Conservation (phyloP, 2,329 filamentous ascomycete genomes). For the Fusarium nodosum region DNA sequence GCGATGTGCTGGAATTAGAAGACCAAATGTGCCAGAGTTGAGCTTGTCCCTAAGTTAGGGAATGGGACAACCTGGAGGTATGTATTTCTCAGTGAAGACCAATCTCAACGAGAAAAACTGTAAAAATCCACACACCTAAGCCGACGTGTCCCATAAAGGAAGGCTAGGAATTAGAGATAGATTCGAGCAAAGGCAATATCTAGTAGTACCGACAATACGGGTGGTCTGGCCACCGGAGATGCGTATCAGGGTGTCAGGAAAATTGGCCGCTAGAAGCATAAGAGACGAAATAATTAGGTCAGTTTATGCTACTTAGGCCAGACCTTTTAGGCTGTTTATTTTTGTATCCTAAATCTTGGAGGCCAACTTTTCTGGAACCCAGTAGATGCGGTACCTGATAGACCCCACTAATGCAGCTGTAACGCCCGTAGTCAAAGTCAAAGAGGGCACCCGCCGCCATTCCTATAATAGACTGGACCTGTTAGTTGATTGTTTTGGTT, state of each 20-base stretch:
- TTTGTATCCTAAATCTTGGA: too few relatives aligned
- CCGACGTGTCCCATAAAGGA: background rate
- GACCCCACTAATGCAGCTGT: constrained; percentile 33
- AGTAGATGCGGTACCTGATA: constrained; percentile 34
- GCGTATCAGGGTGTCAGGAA: too few relatives aligned
- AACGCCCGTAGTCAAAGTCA: constrained; percentile 29
- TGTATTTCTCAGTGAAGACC: background rate
- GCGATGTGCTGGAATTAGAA: constrained; percentile 44
- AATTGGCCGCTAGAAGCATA: too few relatives aligned
- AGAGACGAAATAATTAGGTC: too few relatives aligned
- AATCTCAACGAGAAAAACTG: background rate
- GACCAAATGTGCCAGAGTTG: constrained; percentile 20
- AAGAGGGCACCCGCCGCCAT: constrained; percentile 6
- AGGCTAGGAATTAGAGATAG: constrained; percentile 4
- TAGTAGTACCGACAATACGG: constrained; percentile 8
- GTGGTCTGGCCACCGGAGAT: constrained; percentile 14
- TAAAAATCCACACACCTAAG: background rate
- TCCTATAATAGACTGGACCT: background rate
- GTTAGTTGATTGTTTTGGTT: constrained; percentile 33
- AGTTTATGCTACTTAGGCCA: too few relatives aligned
- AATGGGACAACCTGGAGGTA: constrained; percentile 6
- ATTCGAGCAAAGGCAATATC: constrained; percentile 5
- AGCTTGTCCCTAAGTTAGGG: constrained; percentile 31
- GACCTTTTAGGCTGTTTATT: too few relatives aligned
- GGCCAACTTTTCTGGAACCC: too few relatives aligned